Base-by-base conservation (phyloP, 139 green algal genomes). In the Asterochloris sp. region DNA sequence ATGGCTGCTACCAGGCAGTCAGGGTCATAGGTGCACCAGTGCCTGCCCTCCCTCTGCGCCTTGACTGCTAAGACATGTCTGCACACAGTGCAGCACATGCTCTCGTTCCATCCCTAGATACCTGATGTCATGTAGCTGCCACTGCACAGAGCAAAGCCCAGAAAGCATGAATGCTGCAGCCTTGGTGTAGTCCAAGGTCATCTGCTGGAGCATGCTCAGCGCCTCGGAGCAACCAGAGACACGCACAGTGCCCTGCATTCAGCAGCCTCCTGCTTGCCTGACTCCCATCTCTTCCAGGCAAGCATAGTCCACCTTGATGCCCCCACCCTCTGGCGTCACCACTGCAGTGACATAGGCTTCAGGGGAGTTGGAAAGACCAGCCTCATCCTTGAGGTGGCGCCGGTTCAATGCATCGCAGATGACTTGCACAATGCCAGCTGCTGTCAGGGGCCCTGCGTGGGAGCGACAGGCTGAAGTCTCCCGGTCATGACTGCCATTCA, bases 401-500 rank as follows among this genome's bases (percentile, higher is more conserved):
- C 93, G 84, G 86, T 96, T 96, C 15, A 95, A 86, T 26, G 92
- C 91, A 77, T 95, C 71, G 17, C 78, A 82, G 62, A 94, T 81
- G 24, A 91, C 93, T 38, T 88, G 81, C 62, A 98, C 93, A 27
- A 98, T 89, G 82, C 98, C 96, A 11, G 88, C 84, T 12, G 97
- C 97, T 2, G 83, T 85, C 96, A 99, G 98, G 62, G 92, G 89
- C 0, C 84, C 86, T 16, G 82, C 24, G n/a, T 89, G 81, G 17
- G 73, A 75, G 11, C 78, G 75, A 66, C 83, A 89, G 26, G 77
- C 82, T 19, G 85, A 83, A 0, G 92, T 99, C 88, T 99, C 97
- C 0, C 97, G 89, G 85, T 99, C 97, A 71, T 96, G 87, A 11
- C 82, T 91, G 76, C 97, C 97, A 85, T 99, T 99, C 19, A 99